Conservation (phyloP, 2,329 filamentous ascomycete species). For the Huntiella decipiens region DNA sequence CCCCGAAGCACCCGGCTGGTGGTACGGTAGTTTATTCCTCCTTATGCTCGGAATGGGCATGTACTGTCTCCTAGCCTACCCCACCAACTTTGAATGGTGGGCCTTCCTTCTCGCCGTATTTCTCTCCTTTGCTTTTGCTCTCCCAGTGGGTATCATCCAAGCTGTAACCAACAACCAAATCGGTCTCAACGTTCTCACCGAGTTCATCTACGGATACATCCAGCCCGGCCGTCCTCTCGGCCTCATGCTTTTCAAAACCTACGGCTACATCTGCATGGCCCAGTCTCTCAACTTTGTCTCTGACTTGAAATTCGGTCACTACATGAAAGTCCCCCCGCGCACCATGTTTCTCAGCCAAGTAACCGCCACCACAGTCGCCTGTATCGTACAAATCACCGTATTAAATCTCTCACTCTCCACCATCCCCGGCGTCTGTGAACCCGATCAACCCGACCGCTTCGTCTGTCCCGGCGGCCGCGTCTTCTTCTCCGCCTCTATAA, state of each 20-base stretch:
- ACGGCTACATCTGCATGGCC: slow-evolving; percentile 43
- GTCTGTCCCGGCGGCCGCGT: slow-evolving; percentile 44
- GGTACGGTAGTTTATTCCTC: slow-evolving; percentile 39
- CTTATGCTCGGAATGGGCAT: slow-evolving; percentile 35
- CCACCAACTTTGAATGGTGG: slow-evolving; percentile 55
- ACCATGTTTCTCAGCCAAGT: slow-evolving; percentile 50
- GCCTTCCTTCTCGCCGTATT: slow-evolving; percentile 46
- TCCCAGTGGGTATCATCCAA: slow-evolving; percentile 52
- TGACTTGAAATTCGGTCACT: slow-evolving; percentile 53
- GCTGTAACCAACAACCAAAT: slow-evolving; percentile 53
- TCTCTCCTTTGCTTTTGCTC: slow-evolving; percentile 42
- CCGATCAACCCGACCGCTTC: slow-evolving; percentile 36
- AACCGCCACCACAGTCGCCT: slow-evolving; percentile 45
- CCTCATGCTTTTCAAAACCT: slow-evolving; percentile 55
- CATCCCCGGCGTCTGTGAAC: slow-evolving; percentile 46
- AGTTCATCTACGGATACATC: slow-evolving; percentile 59
- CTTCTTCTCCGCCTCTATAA: slow-evolving; percentile 47
- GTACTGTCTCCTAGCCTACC: slow-evolving; percentile 36
- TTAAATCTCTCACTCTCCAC: slow-evolving; percentile 40
- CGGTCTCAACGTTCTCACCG: slow-evolving; percentile 54
- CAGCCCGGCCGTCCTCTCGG: slow-evolving; percentile 52
- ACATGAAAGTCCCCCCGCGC: slow-evolving; percentile 51
- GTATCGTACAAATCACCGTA: slow-evolving; percentile 45
- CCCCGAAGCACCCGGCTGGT: slow-evolving; percentile 42
- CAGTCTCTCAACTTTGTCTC: slow-evolving; percentile 45